Base-by-base conservation (phyloP, 352 stramenopile species). In the Globisporangium iwayamae region DNA sequence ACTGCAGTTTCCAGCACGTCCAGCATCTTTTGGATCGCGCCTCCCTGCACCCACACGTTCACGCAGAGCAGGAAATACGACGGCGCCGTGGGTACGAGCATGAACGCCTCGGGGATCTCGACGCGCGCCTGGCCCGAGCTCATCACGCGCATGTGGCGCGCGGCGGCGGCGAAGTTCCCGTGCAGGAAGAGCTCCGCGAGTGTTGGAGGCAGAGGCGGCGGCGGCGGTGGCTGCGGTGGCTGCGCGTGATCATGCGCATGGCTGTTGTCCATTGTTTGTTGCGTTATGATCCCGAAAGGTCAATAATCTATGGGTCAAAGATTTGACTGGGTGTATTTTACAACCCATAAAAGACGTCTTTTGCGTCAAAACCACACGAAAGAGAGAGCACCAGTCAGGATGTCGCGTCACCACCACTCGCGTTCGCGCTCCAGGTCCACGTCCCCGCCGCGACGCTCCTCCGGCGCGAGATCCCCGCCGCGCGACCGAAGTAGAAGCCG, bases 11-110 rank as follows among this genome's bases (percentile, higher is more conserved):
- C 54, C 11, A 76, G 20, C 22, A 70, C 47, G 2, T 36, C 30
- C n/a, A 55, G 25, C 8, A 70, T 41, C 13, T 58, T 59, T 32
- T 13, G 18, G 13, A 78, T 20, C 3, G 25, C 28, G 10, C 20
- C 28, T 30, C 34, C 53, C 18, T 34, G 39, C 50, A 56, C 55
- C 48, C 73, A 81, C 14, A 74, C 53, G 16, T 72, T 14, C 18
- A 84, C 20, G 41, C 75, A 81, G 32, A 70, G 67, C 36, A 87
- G 66, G 64, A 87, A 78, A 48, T 30, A 60, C 8, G 75, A 78
- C 4, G 78, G 71, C 9, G 78, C 74, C 0, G 61, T 56, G 0
- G 67, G 39, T 16, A 79, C 63, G 9, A 66, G 56, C 36, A 60
- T 56, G 56, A 83, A 83, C 56, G 71, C 75, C 32, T 71, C 53